Evolutionary conservation across 768 basidiomycete genomes (phyloP), one percentile per base, ranked within the genome.

Genomic region (Sarcodon sp.): DNA sequence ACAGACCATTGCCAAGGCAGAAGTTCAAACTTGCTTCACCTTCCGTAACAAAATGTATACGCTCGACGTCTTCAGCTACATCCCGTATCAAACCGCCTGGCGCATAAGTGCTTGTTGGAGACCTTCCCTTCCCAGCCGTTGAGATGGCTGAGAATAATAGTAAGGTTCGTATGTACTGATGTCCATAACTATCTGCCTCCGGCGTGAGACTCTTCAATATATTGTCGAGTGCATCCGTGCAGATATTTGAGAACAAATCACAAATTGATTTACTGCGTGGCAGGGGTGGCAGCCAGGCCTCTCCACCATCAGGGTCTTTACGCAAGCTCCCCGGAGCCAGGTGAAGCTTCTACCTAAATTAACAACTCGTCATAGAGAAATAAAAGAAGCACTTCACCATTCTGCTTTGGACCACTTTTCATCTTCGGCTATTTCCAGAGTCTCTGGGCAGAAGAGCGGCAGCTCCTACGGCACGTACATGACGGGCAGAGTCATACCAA

Each of bases 71-170:
- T 11, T 60, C 61, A 1, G 55, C 49, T 0, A 59, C 66, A 46
- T 71, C 60, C 0, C 69, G 61, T 8, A 82, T 63, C 15, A 83
- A 65, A 7, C 75, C 73, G 0, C 76, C 79, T 16, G 58, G 3
- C 80, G 71, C 63, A 82, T 77, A 54, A 70, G 64, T 16, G 61
- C 63, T 51, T 82, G 80, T 54, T 83, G 79, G 1, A 57, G 60
- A 1, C 76, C 76, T 27, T 74, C 79, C n/a, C n/a, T 10, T 74
- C 79, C 80, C 80, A 83, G 0, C 76, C 79, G 52, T 81, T 80
- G 4, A 80, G 80, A 52, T 80, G 79, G 1, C 72, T 69, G 13
- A 82, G 66, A 5, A 83, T 66, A 50, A 71, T 76, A 33, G 76
- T 68, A 18, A 75, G 67, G 6, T 53, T 60, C 11, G 60, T 53